phyloP scores from a whole-genome alignment of 2,329 filamentous ascomycete species.

The Pseudogymnoascus sp. region DNA sequence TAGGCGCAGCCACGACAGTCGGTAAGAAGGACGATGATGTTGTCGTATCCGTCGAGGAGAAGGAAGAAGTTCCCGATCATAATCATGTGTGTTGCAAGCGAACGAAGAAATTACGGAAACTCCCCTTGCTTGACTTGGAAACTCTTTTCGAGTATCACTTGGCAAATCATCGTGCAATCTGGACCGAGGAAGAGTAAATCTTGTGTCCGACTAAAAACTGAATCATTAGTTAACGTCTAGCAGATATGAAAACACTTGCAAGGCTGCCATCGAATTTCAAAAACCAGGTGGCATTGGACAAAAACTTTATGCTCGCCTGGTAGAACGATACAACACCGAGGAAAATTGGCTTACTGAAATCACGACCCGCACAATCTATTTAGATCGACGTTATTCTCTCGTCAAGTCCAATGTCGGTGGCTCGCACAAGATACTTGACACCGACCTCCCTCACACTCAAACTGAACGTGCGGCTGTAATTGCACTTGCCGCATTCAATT shows the following conservation, averaged over 20 bases:
- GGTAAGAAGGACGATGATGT: background rate
- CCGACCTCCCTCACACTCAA: slow-evolving; percentile 18
- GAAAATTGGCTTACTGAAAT: slow-evolving; percentile 5
- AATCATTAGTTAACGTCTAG: background rate
- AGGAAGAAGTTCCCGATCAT: slow-evolving; percentile 9
- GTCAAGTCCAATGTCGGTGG: slow-evolving; percentile 8
- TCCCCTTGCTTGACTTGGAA: slow-evolving; percentile 16
- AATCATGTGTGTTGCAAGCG: background rate
- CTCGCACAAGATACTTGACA: slow-evolving; percentile 9
- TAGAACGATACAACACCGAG: slow-evolving; percentile 9
- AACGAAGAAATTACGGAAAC: slow-evolving; percentile 12
- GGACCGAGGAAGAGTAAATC: slow-evolving; percentile 9
- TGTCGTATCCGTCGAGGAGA: background rate
- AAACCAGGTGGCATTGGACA: slow-evolving; percentile 12
- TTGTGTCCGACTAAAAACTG: background rate
- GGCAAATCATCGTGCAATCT: background rate
- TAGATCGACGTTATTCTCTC: slow-evolving; percentile 6
- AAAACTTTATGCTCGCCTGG: slow-evolving; percentile 15
- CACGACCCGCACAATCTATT: background rate
- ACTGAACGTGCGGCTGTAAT: slow-evolving; percentile 26
- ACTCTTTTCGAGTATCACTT: slow-evolving; percentile 10
- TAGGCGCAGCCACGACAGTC: slow-evolving; percentile 11
- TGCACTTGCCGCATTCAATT: slow-evolving; percentile 20
- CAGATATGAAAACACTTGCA: slow-evolving; percentile 7
- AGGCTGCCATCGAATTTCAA: slow-evolving; percentile 10